Base-by-base conservation (phyloP, 805 yeast genomes). In the Spathaspora girioi region DNA sequence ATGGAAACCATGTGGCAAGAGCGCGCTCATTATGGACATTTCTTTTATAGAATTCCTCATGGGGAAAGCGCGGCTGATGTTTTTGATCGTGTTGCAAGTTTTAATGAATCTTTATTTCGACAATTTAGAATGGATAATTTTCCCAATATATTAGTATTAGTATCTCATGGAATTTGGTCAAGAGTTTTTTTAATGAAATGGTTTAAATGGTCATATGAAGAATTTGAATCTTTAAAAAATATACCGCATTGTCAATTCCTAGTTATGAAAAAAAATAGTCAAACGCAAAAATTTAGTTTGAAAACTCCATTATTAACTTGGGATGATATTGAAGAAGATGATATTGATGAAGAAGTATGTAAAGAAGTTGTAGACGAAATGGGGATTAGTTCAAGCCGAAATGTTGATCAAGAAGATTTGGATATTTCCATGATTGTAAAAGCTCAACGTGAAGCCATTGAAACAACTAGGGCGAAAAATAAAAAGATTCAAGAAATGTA, bases 61-160 rank as follows among this genome's bases (percentile, higher is more conserved):
- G 97, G 97, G 10, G 97, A 92, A 67, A 86, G 94, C 60, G 97
- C 97, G 0, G 97, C 97, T 0, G 97, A 92, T 67, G 97, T 92
- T 9, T 92, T 83, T 67, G 97, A 92, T 67, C 75, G 97, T 46
- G 86, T 92, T 55, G 88, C 97, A 1, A 87, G 94, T 14, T 92
- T 92, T 66, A 90, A 90, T 64, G 97, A 90, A 66, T 83, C 96
- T 0, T 67, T 92, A 40, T 89, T 86, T 63, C 76, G 97, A 46
- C 94, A 88, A 64, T 91, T 92, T 62, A 81, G 81, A 53, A 65
- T 73, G 45, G 84, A 79, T 15, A 77, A 81, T 58, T 88, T 89
- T 63, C 91, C 97, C n/a, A 81, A 82, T 53, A 86, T 91, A 17
- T 76, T 90, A 40, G 90, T 92, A 2, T 70, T 92, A 42, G 97